Percentiles rank a stretch among this genome's conserved stretches.
phyloP scores from a whole-genome alignment of 2,329 filamentous ascomycete genomes.

The Tolypocladium ovalisporum region DNA sequence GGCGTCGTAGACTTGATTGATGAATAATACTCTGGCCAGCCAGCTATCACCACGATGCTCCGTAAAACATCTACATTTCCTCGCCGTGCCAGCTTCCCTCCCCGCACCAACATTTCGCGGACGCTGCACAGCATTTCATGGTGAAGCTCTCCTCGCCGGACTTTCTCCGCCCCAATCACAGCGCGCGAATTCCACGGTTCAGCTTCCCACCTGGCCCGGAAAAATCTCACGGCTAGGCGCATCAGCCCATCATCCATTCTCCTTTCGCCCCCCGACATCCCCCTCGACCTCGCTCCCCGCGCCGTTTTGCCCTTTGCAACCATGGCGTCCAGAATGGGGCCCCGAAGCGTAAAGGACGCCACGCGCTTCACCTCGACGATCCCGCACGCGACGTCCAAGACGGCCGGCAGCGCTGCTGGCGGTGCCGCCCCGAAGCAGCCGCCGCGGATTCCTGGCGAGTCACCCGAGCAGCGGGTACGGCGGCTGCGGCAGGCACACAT shows the following conservation, averaged over 20 bases:
- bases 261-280: neutral
- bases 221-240: slow-evolving; percentile 24
- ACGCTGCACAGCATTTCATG: neutral
- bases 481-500: slow-evolving; percentile 57
- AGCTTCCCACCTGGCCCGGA: slow-evolving; percentile 7
- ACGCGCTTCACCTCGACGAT: slow-evolving; percentile 54
- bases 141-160: slow-evolving; percentile 15
- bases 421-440: slow-evolving; percentile 13
- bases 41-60: neutral
- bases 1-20: neutral
- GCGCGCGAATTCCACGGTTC: slow-evolving; percentile 15
- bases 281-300: neutral
- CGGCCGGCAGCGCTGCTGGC: slow-evolving; percentile 24
- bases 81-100: neutral
- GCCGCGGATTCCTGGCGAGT: slow-evolving; percentile 37
- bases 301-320: slow-evolving; percentile 4
- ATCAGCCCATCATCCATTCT: neutral
- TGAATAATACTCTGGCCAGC: neutral
- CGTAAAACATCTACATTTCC: neutral
- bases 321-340: slow-evolving; percentile 34
- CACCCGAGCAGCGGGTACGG: slow-evolving; percentile 58
- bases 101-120: neutral
- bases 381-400: slow-evolving; percentile 56
- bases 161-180: slow-evolving; percentile 26
- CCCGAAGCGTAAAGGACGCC: slow-evolving; percentile 66